Evolutionary conservation across 345 rosid species (phyloP).

Genomic region (Odontarrhena argentea): DNA sequence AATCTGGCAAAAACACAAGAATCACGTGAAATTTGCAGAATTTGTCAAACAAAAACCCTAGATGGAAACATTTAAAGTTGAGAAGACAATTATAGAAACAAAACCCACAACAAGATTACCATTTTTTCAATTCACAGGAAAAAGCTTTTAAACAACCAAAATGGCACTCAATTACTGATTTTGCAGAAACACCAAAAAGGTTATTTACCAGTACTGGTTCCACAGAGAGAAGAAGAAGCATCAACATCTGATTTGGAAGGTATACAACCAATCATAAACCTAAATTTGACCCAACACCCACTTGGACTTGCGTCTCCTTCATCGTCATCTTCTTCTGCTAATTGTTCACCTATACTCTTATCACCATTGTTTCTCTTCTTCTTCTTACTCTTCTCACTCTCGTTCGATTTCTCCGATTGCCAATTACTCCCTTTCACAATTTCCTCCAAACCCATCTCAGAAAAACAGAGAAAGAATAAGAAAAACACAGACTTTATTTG

Average conservation of each 20-base stretch:
- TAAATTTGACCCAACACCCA: constrained; percentile 73
- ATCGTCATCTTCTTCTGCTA: constrained; percentile 52
- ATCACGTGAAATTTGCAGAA: constrained; percentile 27
- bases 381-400: constrained; percentile 56
- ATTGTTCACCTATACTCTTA: constrained; percentile 42
- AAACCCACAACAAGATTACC: constrained; percentile 18
- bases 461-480: constrained; percentile 26
- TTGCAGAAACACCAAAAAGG: constrained; percentile 3
- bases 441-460: constrained; percentile 38
- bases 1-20: constrained; percentile 1
- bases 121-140: constrained; percentile 6
- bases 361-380: constrained; percentile 33
- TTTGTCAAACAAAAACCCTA: constrained; percentile 27
- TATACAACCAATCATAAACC: constrained; percentile 62
- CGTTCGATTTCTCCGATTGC: constrained; percentile 31
- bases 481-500: not conserved
- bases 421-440: constrained; percentile 21
- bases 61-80: constrained; percentile 23
- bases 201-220: constrained; percentile 53
- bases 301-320: constrained; percentile 48
- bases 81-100: constrained; percentile 26
- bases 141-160: too few species aligned
- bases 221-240: constrained; percentile 57
- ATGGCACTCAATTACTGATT: too few species aligned
- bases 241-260: constrained; percentile 82